Evolutionary conservation across 2,329 filamentous ascomycete genomes (phyloP).

Genomic region (Hypoxylon sp.): DNA sequence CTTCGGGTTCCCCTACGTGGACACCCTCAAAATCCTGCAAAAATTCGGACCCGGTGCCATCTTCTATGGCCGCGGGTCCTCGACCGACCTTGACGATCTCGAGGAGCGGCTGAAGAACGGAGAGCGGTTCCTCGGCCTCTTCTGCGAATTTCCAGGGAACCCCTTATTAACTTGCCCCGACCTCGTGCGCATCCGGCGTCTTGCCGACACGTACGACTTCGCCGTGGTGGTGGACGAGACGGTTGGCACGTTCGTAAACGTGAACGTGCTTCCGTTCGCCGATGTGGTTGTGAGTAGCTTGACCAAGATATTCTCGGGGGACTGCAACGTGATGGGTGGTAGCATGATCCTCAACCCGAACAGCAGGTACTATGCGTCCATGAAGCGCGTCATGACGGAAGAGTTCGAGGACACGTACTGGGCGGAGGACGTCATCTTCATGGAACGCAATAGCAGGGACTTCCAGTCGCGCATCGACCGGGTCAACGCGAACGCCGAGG

Average conservation of each 20-base stretch:
- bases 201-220: slow-evolving; percentile 89
- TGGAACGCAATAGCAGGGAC: slow-evolving; percentile 96
- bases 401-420: slow-evolving; percentile 92
- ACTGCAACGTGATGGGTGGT: slow-evolving; percentile 98
- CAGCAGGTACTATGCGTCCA: slow-evolving; percentile 72
- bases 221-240: slow-evolving; percentile 95
- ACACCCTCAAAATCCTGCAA: slow-evolving; percentile 92
- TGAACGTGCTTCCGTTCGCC: slow-evolving; percentile 88
- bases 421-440: slow-evolving; percentile 92
- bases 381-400: slow-evolving; percentile 74
- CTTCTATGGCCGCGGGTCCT: slow-evolving; percentile 86
- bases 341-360: slow-evolving; percentile 74
- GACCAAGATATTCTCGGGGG: slow-evolving; percentile 97
- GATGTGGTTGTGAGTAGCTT: slow-evolving; percentile 95
- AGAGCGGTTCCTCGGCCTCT: slow-evolving; percentile 83
- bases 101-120: slow-evolving; percentile 77
- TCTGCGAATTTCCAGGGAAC: slow-evolving; percentile 96
- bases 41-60: slow-evolving; percentile 92
- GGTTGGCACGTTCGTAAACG: slow-evolving; percentile 94
- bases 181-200: slow-evolving; percentile 78
- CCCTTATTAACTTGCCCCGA: slow-evolving; percentile 88
- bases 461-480: slow-evolving; percentile 85
- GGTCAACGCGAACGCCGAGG: slow-evolving; percentile 87
- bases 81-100: slow-evolving; percentile 84
- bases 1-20: slow-evolving; percentile 97